Percentiles rank a stretch among this genome's conserved stretches.
These are phyloP conservation scores for Pseudogymnoascus sp. DNA, from an alignment of 2,329 filamentous ascomycete genomes.

Conservation along the genomic window DNA sequence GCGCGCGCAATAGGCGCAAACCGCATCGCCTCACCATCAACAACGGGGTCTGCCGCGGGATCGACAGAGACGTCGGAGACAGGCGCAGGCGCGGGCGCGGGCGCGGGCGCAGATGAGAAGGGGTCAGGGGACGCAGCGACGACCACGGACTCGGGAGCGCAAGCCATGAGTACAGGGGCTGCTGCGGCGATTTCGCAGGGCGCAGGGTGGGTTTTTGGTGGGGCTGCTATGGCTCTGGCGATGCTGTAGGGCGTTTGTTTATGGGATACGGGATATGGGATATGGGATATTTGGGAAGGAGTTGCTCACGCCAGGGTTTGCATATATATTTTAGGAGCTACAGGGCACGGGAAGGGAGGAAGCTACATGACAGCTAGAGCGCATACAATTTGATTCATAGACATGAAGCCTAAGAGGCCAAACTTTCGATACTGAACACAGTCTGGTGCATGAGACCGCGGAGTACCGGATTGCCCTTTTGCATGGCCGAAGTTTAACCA, in stretches of 20 bases:
- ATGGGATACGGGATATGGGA: neutral
- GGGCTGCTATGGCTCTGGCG: slow-evolving; percentile 16
- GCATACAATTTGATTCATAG: neutral
- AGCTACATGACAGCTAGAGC: neutral
- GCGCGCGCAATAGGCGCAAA: slow-evolving; percentile 9
- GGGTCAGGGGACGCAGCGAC: neutral
- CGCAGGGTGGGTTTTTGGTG: slow-evolving; percentile 16
- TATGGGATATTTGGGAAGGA: neutral
- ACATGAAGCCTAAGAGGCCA: neutral
- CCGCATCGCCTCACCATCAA: neutral
- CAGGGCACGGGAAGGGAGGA: neutral
- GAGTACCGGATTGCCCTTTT: neutral
- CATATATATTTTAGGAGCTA: neutral
- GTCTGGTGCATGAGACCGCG: neutral
- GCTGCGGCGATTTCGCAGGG: slow-evolving; percentile 14
- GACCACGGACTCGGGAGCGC: neutral
- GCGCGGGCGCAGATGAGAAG: neutral
- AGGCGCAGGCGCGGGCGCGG: slow-evolving; percentile 6
- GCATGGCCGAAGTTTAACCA: neutral
- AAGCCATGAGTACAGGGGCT: slow-evolving; percentile 11
- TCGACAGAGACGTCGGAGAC: neutral
- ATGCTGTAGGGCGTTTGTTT: slow-evolving; percentile 11
- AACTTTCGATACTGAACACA: neutral
- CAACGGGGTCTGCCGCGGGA: slow-evolving; percentile 3
- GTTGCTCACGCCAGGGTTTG: neutral